Evolutionary conservation across 2,329 filamentous ascomycete genomes (phyloP).

Genomic region (Verruconis gallopava): DNA sequence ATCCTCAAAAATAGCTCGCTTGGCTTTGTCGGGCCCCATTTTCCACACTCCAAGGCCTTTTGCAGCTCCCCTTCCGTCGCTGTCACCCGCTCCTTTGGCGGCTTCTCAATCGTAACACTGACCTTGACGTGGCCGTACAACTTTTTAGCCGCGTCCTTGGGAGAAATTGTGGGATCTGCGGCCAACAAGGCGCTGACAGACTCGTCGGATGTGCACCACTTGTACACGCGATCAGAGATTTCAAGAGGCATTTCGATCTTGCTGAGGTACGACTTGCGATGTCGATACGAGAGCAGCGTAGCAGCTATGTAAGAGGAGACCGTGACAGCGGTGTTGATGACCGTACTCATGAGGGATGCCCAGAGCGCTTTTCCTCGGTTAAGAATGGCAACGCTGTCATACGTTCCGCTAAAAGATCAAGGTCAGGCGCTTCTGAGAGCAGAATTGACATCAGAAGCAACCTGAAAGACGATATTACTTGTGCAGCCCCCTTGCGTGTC

Average conservation of each 20-base stretch:
- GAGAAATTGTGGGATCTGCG: conserved; percentile 38
- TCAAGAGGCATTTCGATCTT: conserved; percentile 5
- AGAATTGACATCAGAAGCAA: too few species aligned
- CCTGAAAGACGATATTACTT: too few species aligned
- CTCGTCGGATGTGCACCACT: conserved; percentile 7
- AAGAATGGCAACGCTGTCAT: too few species aligned
- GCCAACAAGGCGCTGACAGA: conserved; percentile 27
- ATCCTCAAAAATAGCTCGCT: conserved; percentile 56
- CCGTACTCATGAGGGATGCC: not conserved
- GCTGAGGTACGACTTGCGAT: not conserved
- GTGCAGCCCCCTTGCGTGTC: too few species aligned
- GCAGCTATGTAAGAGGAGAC: not conserved
- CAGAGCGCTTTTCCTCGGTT: not conserved
- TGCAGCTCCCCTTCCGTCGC: conserved; percentile 33
- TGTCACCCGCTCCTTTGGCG: conserved; percentile 12
- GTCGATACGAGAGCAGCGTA: not conserved
- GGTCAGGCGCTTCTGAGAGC: too few species aligned
- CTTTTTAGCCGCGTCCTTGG: conserved; percentile 41
- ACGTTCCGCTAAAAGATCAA: too few species aligned
- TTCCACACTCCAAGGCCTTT: conserved; percentile 47
- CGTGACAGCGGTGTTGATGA: not conserved
- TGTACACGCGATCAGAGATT: conserved; percentile 5
- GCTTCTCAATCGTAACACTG: conserved; percentile 16
- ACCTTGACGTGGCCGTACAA: conserved; percentile 34
- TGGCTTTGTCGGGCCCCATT: conserved; percentile 50